Percentiles rank a stretch among this genome's conserved stretches.
phyloP scores from a whole-genome alignment of 257 asterid species.

The Gentiana straminea region DNA sequence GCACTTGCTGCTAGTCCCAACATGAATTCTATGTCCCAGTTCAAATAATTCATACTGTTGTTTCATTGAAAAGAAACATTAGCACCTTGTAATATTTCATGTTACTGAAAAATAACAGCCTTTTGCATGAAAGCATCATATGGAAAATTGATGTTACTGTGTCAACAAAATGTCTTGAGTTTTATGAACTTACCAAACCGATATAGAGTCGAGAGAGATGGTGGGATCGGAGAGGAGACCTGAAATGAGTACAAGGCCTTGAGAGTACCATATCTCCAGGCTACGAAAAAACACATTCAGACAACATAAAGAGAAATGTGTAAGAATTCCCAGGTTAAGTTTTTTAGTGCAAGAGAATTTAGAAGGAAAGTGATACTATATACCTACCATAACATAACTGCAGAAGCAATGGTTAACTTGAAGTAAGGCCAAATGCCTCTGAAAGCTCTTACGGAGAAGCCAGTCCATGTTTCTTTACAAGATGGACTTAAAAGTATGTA shows the following conservation, averaged over 20 bases:
- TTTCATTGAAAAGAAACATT: neutral
- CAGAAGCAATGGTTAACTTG: constrained; percentile 23
- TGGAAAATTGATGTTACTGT: too few relatives aligned
- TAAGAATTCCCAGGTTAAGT: neutral
- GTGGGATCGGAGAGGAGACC: constrained; percentile 25
- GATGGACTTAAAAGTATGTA: constrained; percentile 15
- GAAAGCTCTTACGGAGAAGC: constrained; percentile 17
- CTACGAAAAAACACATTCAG: constrained; percentile 6
- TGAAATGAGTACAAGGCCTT: constrained; percentile 24
- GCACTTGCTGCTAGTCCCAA: constrained; percentile 20
- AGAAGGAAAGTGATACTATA: too few relatives aligned
- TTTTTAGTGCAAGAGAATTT: neutral
- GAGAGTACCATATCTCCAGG: constrained; percentile 30
- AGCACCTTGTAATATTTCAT: neutral
- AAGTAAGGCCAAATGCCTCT: constrained; percentile 22
- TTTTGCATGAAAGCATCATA: too few relatives aligned
- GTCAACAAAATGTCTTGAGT: too few relatives aligned
- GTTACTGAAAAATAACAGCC: too few relatives aligned
- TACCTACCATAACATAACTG: constrained; percentile 22
- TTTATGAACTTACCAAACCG: constrained; percentile 16
- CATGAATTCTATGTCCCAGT: constrained; percentile 24
- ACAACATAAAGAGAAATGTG: neutral
- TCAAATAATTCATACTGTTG: constrained; percentile 26
- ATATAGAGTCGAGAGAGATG: constrained; percentile 20
- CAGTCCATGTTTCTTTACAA: constrained; percentile 25